Conservation (phyloP, 805 yeast species). For the Candida tammaniensis region DNA sequence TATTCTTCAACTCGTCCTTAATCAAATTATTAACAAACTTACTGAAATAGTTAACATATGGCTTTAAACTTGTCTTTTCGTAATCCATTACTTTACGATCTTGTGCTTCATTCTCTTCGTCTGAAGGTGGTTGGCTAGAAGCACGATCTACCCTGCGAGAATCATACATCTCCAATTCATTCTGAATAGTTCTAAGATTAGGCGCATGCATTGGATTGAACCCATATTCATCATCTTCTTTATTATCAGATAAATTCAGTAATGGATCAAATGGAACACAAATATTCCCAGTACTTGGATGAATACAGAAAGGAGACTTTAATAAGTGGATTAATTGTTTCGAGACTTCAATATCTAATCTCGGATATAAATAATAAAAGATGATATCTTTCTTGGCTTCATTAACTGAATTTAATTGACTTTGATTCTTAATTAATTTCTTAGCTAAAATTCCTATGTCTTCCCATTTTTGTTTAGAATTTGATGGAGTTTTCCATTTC, state of each 20-base stretch:
- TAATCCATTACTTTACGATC: conserved; percentile 38
- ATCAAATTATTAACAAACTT: conserved; percentile 57
- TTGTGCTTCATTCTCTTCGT: conserved; percentile 14
- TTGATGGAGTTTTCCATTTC: conserved; percentile 50
- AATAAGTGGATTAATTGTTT: conserved; percentile 85
- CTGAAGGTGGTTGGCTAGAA: conserved; percentile 19
- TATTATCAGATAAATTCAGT: conserved; percentile 30
- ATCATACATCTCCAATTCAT: conserved; percentile 57
- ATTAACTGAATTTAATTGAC: conserved; percentile 48
- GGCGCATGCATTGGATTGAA: conserved; percentile 85
- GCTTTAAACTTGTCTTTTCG: conserved; percentile 67
- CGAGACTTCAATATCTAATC: conserved; percentile 91
- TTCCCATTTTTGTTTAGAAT: conserved; percentile 72
- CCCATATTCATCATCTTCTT: conserved; percentile 41
- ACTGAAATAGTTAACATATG: conserved; percentile 66
- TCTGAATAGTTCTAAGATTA: conserved; percentile 59
- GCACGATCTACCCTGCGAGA: conserved; percentile 28
- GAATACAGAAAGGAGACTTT: conserved; percentile 95
- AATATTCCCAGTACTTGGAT: conserved; percentile 92
- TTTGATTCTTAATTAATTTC: conserved; percentile 41
- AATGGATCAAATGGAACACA: conserved; percentile 81
- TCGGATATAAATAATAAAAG: conserved; percentile 78
- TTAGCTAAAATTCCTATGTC: conserved; percentile 60
- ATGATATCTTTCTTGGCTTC: conserved; percentile 83
- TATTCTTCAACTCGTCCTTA: conserved; percentile 47